Evolutionary conservation across 2,329 filamentous ascomycete species (phyloP).

Genomic region (Colletotrichum sojae): DNA sequence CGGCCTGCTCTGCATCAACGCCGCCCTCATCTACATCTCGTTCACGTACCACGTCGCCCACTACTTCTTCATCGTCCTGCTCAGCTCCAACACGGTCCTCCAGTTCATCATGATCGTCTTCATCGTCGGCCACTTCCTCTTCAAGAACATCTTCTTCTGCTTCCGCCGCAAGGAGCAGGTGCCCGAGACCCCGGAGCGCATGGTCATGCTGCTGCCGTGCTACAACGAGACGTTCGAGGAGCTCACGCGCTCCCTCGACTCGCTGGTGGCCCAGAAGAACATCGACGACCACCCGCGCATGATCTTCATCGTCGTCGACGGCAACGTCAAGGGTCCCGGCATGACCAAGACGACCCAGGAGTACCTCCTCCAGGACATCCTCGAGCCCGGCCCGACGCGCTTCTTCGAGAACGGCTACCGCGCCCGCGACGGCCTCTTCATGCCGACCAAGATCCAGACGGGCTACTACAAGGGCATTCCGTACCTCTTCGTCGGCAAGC

Average conservation of each 20-base stretch:
- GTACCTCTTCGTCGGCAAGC: slow-evolving; percentile 63
- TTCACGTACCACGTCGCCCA: slow-evolving; percentile 56
- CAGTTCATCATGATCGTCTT: slow-evolving; percentile 59
- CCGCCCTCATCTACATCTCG: slow-evolving; percentile 53
- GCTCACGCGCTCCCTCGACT: slow-evolving; percentile 60
- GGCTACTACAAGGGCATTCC: slow-evolving; percentile 62
- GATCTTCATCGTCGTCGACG: slow-evolving; percentile 65
- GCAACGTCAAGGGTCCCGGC: slow-evolving; percentile 60
- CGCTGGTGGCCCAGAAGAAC: slow-evolving; percentile 59
- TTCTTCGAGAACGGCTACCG: slow-evolving; percentile 60
- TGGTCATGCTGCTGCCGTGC: slow-evolving; percentile 63
- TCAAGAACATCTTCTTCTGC: slow-evolving; percentile 49
- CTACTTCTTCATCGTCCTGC: slow-evolving; percentile 60
- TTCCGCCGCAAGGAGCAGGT: slow-evolving; percentile 49
- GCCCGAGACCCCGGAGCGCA: slow-evolving; percentile 54
- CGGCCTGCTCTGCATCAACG: slow-evolving; percentile 53
- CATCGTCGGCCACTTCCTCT: slow-evolving; percentile 52
- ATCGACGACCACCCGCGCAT: slow-evolving; percentile 57
- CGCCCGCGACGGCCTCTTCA: slow-evolving; percentile 61
- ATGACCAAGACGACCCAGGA: slow-evolving; percentile 64
- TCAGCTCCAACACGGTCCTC: slow-evolving; percentile 61
- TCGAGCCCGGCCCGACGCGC: slow-evolving; percentile 51
- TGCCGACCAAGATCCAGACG: slow-evolving; percentile 60
- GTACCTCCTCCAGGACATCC: slow-evolving; percentile 62
- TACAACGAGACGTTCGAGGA: slow-evolving; percentile 65